These are phyloP conservation scores for Nymphaea thermarum DNA, from an alignment of 164 flowering plant species.

Conservation along the genomic window DNA sequence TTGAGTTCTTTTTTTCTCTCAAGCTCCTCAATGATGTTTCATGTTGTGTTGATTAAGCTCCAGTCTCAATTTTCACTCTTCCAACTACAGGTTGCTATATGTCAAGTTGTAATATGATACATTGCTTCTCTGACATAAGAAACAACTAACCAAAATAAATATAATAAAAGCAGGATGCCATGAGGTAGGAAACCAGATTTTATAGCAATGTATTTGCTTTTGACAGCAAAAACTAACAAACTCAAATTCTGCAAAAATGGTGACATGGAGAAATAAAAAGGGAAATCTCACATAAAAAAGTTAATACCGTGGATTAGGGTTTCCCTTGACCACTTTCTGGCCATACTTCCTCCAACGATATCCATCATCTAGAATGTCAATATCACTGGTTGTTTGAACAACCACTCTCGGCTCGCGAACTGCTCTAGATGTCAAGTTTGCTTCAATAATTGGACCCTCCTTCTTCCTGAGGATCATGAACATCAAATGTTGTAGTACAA, in stretches of 20 bases:
- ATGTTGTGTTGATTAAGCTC: too few relatives aligned
- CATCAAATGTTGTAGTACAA: background rate
- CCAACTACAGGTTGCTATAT: too few relatives aligned
- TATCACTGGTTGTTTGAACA: constrained; percentile 84
- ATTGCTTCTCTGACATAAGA: too few relatives aligned
- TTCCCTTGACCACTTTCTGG: constrained; percentile 90
- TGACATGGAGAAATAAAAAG: background rate
- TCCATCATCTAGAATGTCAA: constrained; percentile 86
- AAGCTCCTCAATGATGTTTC: too few relatives aligned
- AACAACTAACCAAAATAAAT: too few relatives aligned
- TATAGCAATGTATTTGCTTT: too few relatives aligned
- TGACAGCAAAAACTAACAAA: too few relatives aligned
- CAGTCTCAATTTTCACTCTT: too few relatives aligned
- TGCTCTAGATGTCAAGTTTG: constrained; percentile 42
- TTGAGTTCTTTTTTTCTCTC: too few relatives aligned
- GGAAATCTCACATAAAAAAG: background rate
- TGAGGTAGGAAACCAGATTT: too few relatives aligned
- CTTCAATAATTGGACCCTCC: constrained; percentile 45
- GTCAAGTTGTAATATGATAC: too few relatives aligned
- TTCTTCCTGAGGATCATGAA: constrained; percentile 44
- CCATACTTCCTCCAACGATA: constrained; percentile 94
- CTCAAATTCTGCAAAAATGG: background rate
- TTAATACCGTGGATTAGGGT: constrained; percentile 76
- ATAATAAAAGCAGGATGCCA: too few relatives aligned
- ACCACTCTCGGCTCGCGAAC: constrained; percentile 83